Conservation (phyloP, 768 basidiomycete genomes). For the Amanita inopinata region DNA sequence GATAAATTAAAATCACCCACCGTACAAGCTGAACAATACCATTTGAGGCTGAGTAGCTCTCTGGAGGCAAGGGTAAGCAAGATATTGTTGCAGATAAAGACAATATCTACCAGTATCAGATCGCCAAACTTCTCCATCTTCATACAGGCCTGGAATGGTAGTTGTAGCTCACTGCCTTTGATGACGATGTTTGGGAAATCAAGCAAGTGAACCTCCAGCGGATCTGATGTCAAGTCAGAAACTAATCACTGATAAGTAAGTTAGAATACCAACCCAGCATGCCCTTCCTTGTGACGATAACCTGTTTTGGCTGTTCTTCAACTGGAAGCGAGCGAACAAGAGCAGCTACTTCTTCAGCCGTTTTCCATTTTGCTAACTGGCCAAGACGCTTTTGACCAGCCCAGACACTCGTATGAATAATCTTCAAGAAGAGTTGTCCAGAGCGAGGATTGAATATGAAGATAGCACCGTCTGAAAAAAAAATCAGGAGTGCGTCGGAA, state of each 20-base stretch:
- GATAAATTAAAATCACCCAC: slow-evolving; percentile 23
- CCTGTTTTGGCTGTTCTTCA: slow-evolving; percentile 99
- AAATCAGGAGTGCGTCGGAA: neutral
- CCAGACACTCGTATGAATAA: slow-evolving; percentile 99
- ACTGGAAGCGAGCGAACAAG: slow-evolving; percentile 96
- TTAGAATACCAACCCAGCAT: slow-evolving; percentile 69
- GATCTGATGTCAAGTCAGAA: slow-evolving; percentile 37
- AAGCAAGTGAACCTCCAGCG: slow-evolving; percentile 94
- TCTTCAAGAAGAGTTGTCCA: slow-evolving; percentile 95
- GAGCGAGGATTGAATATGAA: slow-evolving; percentile 99
- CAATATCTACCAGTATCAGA: slow-evolving; percentile 76
- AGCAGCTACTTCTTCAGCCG: slow-evolving; percentile 99
- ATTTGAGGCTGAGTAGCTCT: slow-evolving; percentile 98
- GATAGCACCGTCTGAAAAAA: slow-evolving; percentile 70
- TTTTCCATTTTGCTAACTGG: slow-evolving; percentile 99
- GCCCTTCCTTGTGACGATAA: slow-evolving; percentile 99
- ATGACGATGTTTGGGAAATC: slow-evolving; percentile 99
- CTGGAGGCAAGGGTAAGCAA: too few relatives aligned
- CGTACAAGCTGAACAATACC: slow-evolving; percentile 97
- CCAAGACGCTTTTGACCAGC: slow-evolving; percentile 99
- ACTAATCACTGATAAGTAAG: neutral
- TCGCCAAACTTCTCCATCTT: slow-evolving; percentile 99
- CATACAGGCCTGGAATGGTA: slow-evolving; percentile 99
- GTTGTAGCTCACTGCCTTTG: slow-evolving; percentile 95
- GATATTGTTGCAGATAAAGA: too few relatives aligned